Evolutionary conservation across 2,329 filamentous ascomycete genomes (phyloP).

Genomic region (Botrytis porri): DNA sequence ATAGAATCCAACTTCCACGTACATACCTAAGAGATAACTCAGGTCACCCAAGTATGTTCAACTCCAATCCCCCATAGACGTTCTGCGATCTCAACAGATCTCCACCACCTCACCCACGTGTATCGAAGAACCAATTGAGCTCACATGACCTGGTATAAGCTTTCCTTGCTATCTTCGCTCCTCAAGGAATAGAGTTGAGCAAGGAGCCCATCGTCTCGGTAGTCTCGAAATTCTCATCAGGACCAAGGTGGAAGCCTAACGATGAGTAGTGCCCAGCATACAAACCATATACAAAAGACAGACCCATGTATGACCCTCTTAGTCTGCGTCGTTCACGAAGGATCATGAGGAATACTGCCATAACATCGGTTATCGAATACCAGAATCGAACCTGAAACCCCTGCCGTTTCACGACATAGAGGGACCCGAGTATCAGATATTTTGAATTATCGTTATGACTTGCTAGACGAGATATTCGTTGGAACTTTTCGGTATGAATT

Average conservation of each 20-base stretch:
- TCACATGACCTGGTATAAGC: not conserved
- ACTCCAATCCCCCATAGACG: not conserved
- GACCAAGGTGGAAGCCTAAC: not conserved
- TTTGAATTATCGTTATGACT: accelerated
- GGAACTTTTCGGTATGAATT: not conserved
- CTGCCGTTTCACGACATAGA: not conserved
- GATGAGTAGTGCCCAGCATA: no score
- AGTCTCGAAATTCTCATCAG: not conserved
- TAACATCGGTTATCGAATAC: accelerated
- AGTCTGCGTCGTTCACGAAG: accelerated
- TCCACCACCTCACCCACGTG: not conserved
- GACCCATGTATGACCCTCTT: accelerated
- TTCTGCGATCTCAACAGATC: not conserved
- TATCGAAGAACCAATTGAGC: not conserved
- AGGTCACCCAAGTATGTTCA: not conserved
- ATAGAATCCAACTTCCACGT: not conserved
- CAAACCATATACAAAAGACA: not conserved
- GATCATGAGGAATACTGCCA: accelerated
- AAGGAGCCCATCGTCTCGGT: not conserved
- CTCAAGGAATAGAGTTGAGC: not conserved
- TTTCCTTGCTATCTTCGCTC: accelerated
- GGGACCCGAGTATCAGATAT: not conserved
- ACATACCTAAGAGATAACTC: not conserved
- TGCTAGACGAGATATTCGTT: not conserved
- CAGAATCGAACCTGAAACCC: not conserved